phyloP scores from a whole-genome alignment of 352 stramenopile species.

The Nothophytophthora sp. region DNA sequence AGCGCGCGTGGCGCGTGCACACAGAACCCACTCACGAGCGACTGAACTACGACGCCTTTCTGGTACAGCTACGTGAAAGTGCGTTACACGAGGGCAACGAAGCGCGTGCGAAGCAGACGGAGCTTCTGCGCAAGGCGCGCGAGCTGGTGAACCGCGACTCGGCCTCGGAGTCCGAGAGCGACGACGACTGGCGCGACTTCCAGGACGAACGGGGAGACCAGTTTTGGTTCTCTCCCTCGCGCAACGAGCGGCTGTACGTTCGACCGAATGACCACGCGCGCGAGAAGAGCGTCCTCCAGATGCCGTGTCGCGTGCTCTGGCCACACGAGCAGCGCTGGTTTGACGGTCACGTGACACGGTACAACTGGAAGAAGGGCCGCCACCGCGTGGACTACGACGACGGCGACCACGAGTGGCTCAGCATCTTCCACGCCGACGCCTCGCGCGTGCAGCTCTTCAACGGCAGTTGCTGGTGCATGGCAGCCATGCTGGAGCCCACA shows the following conservation, averaged over 20 bases:
- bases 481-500: conserved; percentile 57
- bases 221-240: conserved; percentile 84
- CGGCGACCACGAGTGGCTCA: conserved; percentile 77
- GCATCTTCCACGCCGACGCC: conserved; percentile 35
- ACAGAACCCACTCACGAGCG: conserved; percentile 41
- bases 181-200: conserved; percentile 81
- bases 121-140: conserved; percentile 48
- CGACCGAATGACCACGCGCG: conserved; percentile 64
- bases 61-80: conserved; percentile 48
- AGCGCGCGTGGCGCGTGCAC: conserved; percentile 51
- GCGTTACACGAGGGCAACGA: conserved; percentile 46
- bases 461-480: conserved; percentile 74
- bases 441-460: conserved; percentile 69
- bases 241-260: conserved; percentile 56
- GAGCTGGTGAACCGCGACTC: conserved; percentile 62
- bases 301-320: conserved; percentile 70
- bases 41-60: conserved; percentile 51
- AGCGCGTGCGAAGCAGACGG: conserved; percentile 42
- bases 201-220: conserved; percentile 57
- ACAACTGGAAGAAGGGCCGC: conserved; percentile 64
- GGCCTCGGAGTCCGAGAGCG: conserved; percentile 69
- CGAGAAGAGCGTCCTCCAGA: conserved; percentile 57
- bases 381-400: conserved; percentile 78
- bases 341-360: conserved; percentile 47
- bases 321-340: conserved; percentile 81